phyloP scores from a whole-genome alignment of 306 rosid species.

The Prunus padus region DNA sequence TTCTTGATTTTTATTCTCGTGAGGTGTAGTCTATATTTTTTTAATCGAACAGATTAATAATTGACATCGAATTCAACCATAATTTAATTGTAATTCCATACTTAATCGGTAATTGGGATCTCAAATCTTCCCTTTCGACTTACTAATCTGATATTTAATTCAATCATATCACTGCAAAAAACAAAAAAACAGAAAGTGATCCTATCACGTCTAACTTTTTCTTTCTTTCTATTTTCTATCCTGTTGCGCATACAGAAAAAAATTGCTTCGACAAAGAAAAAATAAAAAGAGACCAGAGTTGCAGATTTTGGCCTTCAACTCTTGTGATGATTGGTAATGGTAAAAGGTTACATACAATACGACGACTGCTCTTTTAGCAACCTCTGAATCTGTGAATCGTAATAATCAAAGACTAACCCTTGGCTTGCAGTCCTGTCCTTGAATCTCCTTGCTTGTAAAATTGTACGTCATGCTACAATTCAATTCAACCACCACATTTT shows the following conservation, averaged over 20 bases:
- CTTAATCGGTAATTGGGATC: neutral
- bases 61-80: too few species aligned
- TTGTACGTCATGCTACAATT: conserved; percentile 36
- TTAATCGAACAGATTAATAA: too few species aligned
- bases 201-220: too few species aligned
- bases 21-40: too few species aligned
- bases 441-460: neutral
- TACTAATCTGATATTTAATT: too few species aligned
- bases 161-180: neutral
- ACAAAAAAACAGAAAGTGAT: too few species aligned
- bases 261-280: too few species aligned
- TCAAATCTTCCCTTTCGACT: neutral
- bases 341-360: neutral
- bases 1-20: too few species aligned
- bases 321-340: neutral
- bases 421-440: conserved; percentile 14
- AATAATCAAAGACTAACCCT: conserved; percentile 8
- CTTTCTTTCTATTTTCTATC: too few species aligned
- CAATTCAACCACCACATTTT: conserved; percentile 24
- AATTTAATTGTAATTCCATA: too few species aligned
- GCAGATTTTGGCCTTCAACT: neutral
- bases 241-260: too few species aligned
- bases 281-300: too few species aligned
- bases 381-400: neutral
- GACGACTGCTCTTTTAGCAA: neutral